phyloP scores from a whole-genome alignment of 2,329 filamentous ascomycete species.

The Nothophaeocryptopus gaeumannii region DNA sequence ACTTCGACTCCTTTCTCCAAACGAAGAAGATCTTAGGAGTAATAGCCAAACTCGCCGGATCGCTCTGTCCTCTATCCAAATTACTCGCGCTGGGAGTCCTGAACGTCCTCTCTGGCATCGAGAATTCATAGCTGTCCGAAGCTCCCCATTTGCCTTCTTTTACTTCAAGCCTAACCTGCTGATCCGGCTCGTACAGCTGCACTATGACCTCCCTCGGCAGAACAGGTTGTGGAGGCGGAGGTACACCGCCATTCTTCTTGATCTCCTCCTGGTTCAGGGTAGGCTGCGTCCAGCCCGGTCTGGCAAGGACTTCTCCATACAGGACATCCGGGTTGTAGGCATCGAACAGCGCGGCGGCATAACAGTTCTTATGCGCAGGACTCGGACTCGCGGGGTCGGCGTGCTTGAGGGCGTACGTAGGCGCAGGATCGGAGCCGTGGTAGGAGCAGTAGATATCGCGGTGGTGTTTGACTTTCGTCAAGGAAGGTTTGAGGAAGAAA shows the following conservation, averaged over 20 bases:
- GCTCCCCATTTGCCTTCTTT: constrained; percentile 76
- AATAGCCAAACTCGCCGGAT: constrained; percentile 52
- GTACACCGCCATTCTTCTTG: constrained; percentile 63
- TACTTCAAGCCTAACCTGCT: constrained; percentile 68
- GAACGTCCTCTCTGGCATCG: constrained; percentile 84
- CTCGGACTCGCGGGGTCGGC: constrained; percentile 62
- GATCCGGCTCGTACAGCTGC: constrained; percentile 91
- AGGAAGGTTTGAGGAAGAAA: constrained; percentile 58
- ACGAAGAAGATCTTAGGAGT: constrained; percentile 76
- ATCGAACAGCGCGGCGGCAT: constrained; percentile 82
- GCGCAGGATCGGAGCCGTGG: constrained; percentile 74
- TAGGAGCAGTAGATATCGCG: constrained; percentile 58
- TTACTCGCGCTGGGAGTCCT: constrained; percentile 72
- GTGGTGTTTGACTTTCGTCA: constrained; percentile 52
- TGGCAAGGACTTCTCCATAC: constrained; percentile 80
- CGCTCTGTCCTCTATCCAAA: constrained; percentile 69
- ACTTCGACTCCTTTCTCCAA: constrained; percentile 83
- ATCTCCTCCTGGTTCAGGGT: constrained; percentile 78
- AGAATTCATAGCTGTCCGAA: constrained; percentile 83
- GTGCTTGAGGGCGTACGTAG: constrained; percentile 77
- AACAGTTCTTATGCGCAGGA: constrained; percentile 72
- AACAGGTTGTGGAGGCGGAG: constrained; percentile 66
- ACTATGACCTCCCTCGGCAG: constrained; percentile 77
- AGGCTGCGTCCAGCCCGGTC: constrained; percentile 82
- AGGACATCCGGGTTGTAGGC: constrained; percentile 76